A percentile compares a stretch with the other conserved stretches of the same genome.
Evolutionary conservation across 331 rosid species (phyloP).

Genomic region (Arachis monticola): DNA sequence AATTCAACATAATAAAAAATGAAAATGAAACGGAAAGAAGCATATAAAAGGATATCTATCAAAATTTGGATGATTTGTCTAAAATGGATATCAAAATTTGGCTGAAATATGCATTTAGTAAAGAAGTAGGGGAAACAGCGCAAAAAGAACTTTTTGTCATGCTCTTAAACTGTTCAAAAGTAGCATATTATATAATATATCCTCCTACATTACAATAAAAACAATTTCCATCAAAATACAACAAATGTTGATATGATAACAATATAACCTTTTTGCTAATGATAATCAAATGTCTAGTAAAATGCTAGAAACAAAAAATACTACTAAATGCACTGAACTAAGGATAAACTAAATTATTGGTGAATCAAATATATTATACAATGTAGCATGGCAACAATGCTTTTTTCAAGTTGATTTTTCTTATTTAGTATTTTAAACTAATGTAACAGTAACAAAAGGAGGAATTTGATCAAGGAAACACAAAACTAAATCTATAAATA

Average conservation of each 20-base stretch:
- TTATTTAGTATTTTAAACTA: slow-evolving; percentile 20
- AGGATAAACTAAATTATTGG: slow-evolving; percentile 18
- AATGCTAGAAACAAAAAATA: not conserved
- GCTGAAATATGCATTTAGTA: too few relatives aligned
- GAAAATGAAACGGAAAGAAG: too few relatives aligned
- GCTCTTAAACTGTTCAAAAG: slow-evolving; percentile 15
- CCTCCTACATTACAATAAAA: not conserved
- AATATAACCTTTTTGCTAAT: not conserved
- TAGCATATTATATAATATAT: not conserved
- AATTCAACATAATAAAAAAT: too few relatives aligned
- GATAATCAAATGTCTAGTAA: slow-evolving; percentile 3
- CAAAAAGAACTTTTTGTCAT: too few relatives aligned
- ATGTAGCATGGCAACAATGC: slow-evolving; percentile 21
- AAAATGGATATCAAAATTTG: too few relatives aligned
- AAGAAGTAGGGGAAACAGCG: too few relatives aligned
- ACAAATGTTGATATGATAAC: slow-evolving; percentile 7
- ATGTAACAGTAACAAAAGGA: slow-evolving; percentile 12
- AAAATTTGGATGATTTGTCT: too few relatives aligned
- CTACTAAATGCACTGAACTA: slow-evolving; percentile 5
- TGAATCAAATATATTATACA: slow-evolving; percentile 30
- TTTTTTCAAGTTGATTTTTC: slow-evolving; percentile 8
- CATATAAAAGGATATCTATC: too few relatives aligned
- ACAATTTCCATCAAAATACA: not conserved
- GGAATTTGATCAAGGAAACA: not conserved
- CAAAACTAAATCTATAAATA: slow-evolving; percentile 32